These are phyloP conservation scores for Syzygium aqueum DNA, from an alignment of 345 rosid genomes.

Conservation along the genomic window DNA sequence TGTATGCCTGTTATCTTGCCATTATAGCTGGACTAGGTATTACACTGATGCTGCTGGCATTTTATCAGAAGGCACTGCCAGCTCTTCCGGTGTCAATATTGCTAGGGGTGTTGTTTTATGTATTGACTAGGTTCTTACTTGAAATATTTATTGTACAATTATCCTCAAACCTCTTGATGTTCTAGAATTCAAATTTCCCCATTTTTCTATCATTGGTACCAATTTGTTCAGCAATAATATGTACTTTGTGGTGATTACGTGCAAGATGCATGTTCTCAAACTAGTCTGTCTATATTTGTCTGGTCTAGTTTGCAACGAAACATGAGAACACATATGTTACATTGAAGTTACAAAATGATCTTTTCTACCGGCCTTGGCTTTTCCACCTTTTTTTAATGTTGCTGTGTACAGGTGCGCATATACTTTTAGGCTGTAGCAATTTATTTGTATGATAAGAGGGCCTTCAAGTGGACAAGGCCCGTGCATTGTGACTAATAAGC, in stretches of 20 bases:
- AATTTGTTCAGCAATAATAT: background rate
- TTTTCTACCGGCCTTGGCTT: background rate
- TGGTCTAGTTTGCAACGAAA: background rate
- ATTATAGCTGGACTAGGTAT: conserved; percentile 89
- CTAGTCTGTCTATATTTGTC: background rate
- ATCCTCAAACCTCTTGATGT: conserved; percentile 76
- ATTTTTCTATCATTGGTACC: background rate
- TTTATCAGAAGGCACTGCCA: conserved; percentile 83
- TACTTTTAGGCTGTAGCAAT: background rate
- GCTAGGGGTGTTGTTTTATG: conserved; percentile 73
- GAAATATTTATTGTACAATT: conserved; percentile 71
- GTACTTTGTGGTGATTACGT: background rate
- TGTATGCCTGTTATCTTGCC: conserved; percentile 87
- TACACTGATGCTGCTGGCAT: conserved; percentile 73
- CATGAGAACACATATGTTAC: background rate
- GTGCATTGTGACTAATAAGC: background rate
- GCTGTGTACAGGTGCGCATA: background rate
- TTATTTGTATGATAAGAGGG: background rate
- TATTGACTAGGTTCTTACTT: conserved; percentile 57
- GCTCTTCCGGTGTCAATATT: conserved; percentile 87
- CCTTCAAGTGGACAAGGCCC: background rate
- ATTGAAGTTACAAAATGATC: background rate
- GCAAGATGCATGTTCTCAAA: background rate
- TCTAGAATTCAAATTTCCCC: conserved; percentile 19
- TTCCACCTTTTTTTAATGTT: background rate